Base-by-base conservation (phyloP, 345 rosid genomes). In the Boechera retrofracta region DNA sequence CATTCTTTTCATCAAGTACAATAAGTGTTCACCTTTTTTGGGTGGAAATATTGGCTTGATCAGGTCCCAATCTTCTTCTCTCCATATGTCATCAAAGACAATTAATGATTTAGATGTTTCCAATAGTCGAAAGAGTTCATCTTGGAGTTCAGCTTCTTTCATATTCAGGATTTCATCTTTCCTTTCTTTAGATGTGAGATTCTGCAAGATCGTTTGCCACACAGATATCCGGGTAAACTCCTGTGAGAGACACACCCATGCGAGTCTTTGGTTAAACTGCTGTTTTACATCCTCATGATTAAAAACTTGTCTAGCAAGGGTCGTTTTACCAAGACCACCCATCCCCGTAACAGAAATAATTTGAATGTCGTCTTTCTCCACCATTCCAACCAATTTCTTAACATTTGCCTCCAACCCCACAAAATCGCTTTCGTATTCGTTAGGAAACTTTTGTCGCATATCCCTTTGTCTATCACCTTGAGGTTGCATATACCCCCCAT, bases 11-110 rank as follows among this genome's bases (percentile, higher is more conserved):
- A 41, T 10, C 2, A 3, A 41, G 7, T 13, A 45, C 8, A 5
- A 15, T 16, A 49, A 16, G 4, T 7, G 1, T 0, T 49, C 52
- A 49, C 55, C 28, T 49, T 18, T 18, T 49, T 4, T 18, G 0
- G 26, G 55, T 49, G 55, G 55, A 18, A 49, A 49, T 49, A 49
- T 49, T 49, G 55, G 28, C 11, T 49, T 49, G 55, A 49, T 49
- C 3, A 7, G 2, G 55, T 49, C 28, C 55, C 55, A 49, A 1
- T 49, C 55, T 49, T 49, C 55, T 3, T 49, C 5, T 49, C 18
- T 49, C 55, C 55, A 49, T 49, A 49, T 49, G 55, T 49, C 55
- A 18, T 49, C 55, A 7, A 49, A 5, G 4, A 49, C 28, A 49
- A 49, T 49, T 3, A 49, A 18, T 18, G 55, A 49, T 6, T 49